Conservation (phyloP, 805 yeast species). For the Pichia kluyveri region DNA sequence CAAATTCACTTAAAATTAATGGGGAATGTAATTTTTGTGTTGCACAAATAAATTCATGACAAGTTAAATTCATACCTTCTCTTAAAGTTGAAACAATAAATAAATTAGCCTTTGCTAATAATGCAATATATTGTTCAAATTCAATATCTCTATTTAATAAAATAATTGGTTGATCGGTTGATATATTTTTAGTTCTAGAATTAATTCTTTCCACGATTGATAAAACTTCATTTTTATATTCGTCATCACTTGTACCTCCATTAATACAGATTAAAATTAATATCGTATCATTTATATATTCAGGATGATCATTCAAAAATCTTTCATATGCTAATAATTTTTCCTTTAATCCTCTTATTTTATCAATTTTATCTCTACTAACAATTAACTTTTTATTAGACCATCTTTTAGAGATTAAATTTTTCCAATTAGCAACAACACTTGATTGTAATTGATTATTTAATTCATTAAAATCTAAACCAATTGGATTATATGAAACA, state of each 20-base stretch:
- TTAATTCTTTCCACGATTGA: conserved; percentile 81
- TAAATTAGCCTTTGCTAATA: conserved; percentile 75
- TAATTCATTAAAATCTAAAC: conserved; percentile 63
- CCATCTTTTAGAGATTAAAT: conserved; percentile 75
- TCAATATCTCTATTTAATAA: conserved; percentile 82
- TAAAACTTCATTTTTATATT: conserved; percentile 64
- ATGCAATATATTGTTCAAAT: conserved; percentile 81
- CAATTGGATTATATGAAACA: conserved; percentile 61
- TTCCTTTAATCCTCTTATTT: conserved; percentile 79
- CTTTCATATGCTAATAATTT: conserved; percentile 81
- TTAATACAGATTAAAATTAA: conserved; percentile 76
- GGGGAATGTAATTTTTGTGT: conserved; percentile 68
- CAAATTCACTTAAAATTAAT: conserved; percentile 80
- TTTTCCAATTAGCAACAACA: conserved; percentile 54
- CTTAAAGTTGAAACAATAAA: conserved; percentile 87
- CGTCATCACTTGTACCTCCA: conserved; percentile 42
- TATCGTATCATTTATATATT: conserved; percentile 57
- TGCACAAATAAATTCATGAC: conserved; percentile 86
- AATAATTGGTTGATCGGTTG: conserved; percentile 75
- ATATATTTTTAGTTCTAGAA: conserved; percentile 60
- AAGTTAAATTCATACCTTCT: conserved; percentile 94
- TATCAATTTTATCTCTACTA: conserved; percentile 82
- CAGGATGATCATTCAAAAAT: conserved; percentile 65
- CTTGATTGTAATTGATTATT: conserved; percentile 34
- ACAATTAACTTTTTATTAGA: conserved; percentile 59